Evolutionary conservation across 2,329 filamentous ascomycete species (phyloP), one percentile per base, ranked within the genome.

Genomic region (Exophiala mesophila): DNA sequence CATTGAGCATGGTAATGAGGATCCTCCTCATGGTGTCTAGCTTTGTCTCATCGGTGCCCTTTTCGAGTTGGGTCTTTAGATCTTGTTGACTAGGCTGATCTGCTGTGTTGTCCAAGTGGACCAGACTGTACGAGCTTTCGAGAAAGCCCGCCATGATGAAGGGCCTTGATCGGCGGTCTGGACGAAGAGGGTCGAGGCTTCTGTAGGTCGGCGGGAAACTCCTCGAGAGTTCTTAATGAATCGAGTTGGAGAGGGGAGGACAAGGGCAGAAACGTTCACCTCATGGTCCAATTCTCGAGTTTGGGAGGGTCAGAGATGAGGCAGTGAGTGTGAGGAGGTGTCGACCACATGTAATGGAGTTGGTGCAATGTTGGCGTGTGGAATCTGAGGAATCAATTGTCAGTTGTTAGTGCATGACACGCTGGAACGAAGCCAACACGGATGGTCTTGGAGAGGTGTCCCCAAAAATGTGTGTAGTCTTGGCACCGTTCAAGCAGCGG

Each of bases 21-120:
- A 98, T 88, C 71, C 82, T 85, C 80, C 92, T 94, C 88, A 94
- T 94, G 47, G 88, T 95, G 55, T 95, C 88, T 65, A 90, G 76
- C 74, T 96, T 96, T 61, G 78, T 82, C 68, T 95, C 88, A 66
- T 95, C 89, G 49, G 78, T 90, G 57, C 88, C 88, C 73, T 94
- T 95, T 71, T 96, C 89, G 57, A 96, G 74, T 74, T 94, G 85
- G 58, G 82, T 88, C 69, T 88, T 88, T 69, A 98, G 77, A 65
- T 98, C 92, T 62, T 88, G 87, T 67, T 92, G 74, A 50, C 84
- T 81, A 45, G 92, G 90, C 60, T 94, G 83, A 66, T 97, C 92
- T 56, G 89, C 86, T 51, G 88, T 78, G 76, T 96, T 97, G 79
- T 98, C 92, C 78, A 92, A 82, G 69, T 96, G 89, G 69, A 98